A percentile compares a stretch with the other conserved stretches of the same genome.
These are phyloP conservation scores for Verticillium dahliae DNA, from an alignment of 2,329 filamentous ascomycete genomes.

Conservation along the genomic window DNA sequence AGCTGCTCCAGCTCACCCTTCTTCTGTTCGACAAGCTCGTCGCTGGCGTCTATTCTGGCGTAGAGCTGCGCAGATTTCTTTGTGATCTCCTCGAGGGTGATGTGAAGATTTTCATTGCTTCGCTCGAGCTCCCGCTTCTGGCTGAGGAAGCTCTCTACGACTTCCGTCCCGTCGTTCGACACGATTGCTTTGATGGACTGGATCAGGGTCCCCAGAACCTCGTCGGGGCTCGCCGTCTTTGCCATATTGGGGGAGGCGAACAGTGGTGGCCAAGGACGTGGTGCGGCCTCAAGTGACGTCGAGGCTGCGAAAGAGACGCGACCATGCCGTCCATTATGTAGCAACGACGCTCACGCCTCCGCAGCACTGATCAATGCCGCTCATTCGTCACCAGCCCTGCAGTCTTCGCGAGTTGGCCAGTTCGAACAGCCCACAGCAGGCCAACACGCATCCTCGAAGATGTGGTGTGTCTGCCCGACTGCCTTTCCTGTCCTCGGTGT, in stretches of 20 bases:
- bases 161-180: background rate
- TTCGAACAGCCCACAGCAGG: background rate
- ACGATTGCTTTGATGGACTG: background rate
- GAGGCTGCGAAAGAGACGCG: background rate
- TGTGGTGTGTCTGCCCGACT: background rate
- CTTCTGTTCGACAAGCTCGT: background rate
- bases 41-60: background rate
- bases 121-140: background rate
- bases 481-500: background rate
- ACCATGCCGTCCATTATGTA: background rate
- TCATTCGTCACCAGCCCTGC: too few species aligned
- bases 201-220: background rate
- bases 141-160: background rate
- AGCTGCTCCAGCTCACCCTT: background rate
- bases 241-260: background rate
- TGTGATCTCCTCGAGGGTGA: background rate
- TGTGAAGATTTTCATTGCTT: background rate
- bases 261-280: background rate
- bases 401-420: background rate
- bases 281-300: background rate
- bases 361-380: too few species aligned
- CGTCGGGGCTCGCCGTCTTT: background rate
- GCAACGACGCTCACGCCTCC: too few species aligned
- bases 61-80: background rate
- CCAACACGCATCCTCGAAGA: background rate